phyloP scores from a whole-genome alignment of 2,329 filamentous ascomycete species.

The Aspergillus brunneoviolaceus region DNA sequence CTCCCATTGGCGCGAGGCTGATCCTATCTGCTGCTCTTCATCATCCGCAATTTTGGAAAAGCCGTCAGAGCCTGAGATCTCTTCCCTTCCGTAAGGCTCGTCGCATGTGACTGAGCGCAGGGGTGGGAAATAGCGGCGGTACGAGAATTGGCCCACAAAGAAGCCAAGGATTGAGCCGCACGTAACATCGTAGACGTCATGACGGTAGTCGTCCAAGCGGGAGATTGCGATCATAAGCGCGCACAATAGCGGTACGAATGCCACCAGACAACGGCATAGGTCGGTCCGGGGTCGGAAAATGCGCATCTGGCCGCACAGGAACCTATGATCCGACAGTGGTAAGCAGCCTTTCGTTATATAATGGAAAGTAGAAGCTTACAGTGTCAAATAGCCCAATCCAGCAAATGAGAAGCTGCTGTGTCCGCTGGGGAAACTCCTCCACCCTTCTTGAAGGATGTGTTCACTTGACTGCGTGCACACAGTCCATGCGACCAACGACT shows the following conservation, averaged over 20 bases:
- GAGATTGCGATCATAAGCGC: conserved; percentile 62
- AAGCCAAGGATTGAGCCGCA: conserved; percentile 57
- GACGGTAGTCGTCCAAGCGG: conserved; percentile 63
- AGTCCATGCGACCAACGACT: conserved; percentile 52
- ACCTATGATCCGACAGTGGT: conserved; percentile 28
- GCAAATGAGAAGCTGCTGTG: conserved; percentile 63
- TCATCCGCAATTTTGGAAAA: conserved; percentile 32
- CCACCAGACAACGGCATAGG: conserved; percentile 55
- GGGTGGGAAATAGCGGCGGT: conserved; percentile 60
- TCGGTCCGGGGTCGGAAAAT: conserved; percentile 60
- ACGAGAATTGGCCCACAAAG: conserved; percentile 57
- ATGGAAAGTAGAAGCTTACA: conserved; percentile 30
- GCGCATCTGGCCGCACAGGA: conserved; percentile 56
- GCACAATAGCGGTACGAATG: conserved; percentile 56
- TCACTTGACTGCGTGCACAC: conserved; percentile 52
- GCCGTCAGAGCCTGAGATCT: conserved; percentile 23
- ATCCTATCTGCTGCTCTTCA: conserved; percentile 33
- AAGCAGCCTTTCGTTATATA: neutral
- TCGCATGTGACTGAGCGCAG: conserved; percentile 53
- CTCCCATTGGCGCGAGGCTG: conserved; percentile 14
- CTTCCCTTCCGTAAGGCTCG: conserved; percentile 47
- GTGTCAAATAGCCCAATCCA: conserved; percentile 59
- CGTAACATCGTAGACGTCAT: conserved; percentile 64
- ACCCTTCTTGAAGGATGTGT: conserved; percentile 62
- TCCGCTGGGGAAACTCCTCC: conserved; percentile 64